Evolutionary conservation across 2,329 filamentous ascomycete species (phyloP), one percentile per base, ranked within the genome.

Genomic region (Anthostomella pinea): DNA sequence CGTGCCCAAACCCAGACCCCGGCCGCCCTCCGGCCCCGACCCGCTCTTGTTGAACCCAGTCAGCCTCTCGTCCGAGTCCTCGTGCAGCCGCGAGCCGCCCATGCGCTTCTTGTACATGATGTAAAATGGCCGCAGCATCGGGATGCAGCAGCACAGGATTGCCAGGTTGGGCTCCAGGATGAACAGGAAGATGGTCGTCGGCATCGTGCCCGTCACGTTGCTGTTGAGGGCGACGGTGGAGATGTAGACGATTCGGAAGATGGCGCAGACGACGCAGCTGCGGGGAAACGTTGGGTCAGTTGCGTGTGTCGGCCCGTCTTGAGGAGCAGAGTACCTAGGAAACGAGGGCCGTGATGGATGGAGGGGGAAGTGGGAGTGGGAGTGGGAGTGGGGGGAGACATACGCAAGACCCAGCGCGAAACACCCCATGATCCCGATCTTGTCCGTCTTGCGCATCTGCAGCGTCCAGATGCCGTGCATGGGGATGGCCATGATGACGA

Each of bases 151-250:
- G 28, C 35, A 37, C 11, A 37, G 35, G 15, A 37, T 32, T 2
- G 35, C 64, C 13, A 37, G 29, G 16, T 37, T 37, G 15, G 35
- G 35, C 17, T 37, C 35, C 21, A 37, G 35, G 18, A 31, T 31
- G 42, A 64, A 65, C 35, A 65, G 62, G 38, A 67, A 62, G 24
- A 64, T 49, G 1, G 63, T 63, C 9, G 61, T 60, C 8, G 63
- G 52, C 60, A 67, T 66, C 17, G 64, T 66, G 2, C 57, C 62
- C 0, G 64, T 66, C 17, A 67, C 41, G 39, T 67, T 60, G 16
- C 6, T 33, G 29, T 41, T 49, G 16, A 67, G 43, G 30, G 66
- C 62, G 41, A 67, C 60, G 1, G 52, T 56, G 3, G 57, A 60
- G 22, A 67, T 60, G 44, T 63, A 62, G 16, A 63, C 46, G 9